A percentile compares a stretch with the other conserved stretches of the same genome.
These are phyloP conservation scores for Zygosaccharomyces siamensis DNA, from an alignment of 805 yeast genomes.

Conservation along the genomic window DNA sequence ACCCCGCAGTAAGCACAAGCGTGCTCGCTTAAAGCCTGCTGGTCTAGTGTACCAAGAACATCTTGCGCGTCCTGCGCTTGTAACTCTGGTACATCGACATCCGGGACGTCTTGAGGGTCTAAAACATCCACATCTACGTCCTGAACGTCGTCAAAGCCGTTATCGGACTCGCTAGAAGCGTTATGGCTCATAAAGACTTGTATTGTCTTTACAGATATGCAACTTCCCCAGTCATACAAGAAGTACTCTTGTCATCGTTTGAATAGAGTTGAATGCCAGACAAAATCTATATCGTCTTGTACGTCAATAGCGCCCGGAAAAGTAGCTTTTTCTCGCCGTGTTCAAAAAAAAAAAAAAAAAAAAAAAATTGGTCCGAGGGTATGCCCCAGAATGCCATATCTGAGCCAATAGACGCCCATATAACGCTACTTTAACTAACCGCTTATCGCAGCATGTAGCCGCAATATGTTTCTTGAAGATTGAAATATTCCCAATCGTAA, in stretches of 20 bases:
- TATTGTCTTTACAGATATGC: background rate
- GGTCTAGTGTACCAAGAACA: conserved; percentile 3
- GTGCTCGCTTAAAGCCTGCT: conserved; percentile 32
- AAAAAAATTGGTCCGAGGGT: too few species aligned
- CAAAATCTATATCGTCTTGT: background rate
- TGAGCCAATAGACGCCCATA: too few species aligned
- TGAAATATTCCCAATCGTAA: too few species aligned
- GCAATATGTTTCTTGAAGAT: too few species aligned
- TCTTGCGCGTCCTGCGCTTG: conserved; percentile 7
- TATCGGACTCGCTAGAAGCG: conserved; percentile 5
- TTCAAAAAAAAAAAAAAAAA: too few species aligned
- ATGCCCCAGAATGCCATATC: too few species aligned
- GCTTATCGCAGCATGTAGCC: too few species aligned
- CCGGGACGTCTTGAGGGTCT: conserved; percentile 1
- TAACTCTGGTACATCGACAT: conserved; percentile 1
- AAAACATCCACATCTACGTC: conserved; percentile 4
- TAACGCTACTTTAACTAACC: too few species aligned
- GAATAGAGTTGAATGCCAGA: background rate
- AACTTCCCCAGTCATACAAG: background rate
- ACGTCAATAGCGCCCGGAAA: background rate
- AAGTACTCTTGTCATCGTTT: background rate
- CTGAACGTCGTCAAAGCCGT: conserved; percentile 4
- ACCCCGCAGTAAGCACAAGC: conserved; percentile 73
- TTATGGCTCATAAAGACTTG: conserved; percentile 6
- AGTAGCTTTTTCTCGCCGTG: too few species aligned